Conservation (phyloP, 257 asterid genomes). For the Solanum microdontum region DNA sequence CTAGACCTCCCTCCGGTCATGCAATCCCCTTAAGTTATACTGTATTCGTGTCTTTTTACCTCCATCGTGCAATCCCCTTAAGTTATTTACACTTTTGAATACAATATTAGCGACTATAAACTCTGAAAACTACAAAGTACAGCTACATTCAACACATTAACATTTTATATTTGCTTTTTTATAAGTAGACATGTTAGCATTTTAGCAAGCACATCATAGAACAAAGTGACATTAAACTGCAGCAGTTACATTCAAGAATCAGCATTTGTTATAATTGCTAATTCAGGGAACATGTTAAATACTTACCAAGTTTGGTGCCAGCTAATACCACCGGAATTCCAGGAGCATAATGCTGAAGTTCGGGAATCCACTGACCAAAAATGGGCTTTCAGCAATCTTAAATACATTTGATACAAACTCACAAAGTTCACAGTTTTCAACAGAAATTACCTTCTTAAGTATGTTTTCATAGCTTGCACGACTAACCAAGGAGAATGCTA, state of each 20-base stretch:
- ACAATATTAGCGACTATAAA: background rate
- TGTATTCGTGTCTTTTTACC: background rate
- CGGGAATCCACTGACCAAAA: slow-evolving; percentile 84
- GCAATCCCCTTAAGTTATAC: background rate
- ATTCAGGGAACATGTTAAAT: background rate
- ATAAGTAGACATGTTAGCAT: background rate
- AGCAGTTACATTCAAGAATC: background rate
- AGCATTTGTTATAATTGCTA: background rate
- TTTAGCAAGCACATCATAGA: background rate
- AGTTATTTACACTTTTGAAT: background rate
- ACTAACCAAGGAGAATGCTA: slow-evolving; percentile 85
- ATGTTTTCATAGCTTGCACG: slow-evolving; percentile 95
- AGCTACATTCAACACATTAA: background rate
- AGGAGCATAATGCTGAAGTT: slow-evolving; percentile 86
- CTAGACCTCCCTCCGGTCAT: background rate
- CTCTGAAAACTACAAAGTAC: background rate
- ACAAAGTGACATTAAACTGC: background rate
- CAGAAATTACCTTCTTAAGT: slow-evolving; percentile 55
- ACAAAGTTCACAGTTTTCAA: background rate
- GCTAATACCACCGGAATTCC: slow-evolving; percentile 76
- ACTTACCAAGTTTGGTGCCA: slow-evolving; percentile 80
- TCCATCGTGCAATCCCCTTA: background rate
- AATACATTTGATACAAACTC: background rate
- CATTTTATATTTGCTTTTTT: background rate
- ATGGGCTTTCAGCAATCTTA: slow-evolving; percentile 2